Conservation (phyloP, 495 filamentous ascomycete genomes). For the Patellaria atrata region DNA sequence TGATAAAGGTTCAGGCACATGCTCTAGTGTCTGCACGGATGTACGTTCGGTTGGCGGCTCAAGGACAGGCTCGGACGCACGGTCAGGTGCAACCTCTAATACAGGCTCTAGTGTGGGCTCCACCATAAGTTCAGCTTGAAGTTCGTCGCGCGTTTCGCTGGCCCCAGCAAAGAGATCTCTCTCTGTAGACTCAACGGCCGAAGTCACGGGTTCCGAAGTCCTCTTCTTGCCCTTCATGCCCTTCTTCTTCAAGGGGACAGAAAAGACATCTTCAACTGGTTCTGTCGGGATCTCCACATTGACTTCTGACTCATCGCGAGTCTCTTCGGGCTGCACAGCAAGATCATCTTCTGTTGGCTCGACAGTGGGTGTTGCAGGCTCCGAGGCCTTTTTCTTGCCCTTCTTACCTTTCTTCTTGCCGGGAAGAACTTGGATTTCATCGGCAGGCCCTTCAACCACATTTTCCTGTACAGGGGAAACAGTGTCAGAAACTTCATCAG, state of each 20-base stretch:
- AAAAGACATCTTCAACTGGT: not conserved
- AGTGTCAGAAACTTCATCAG: not conserved
- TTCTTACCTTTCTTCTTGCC: conserved; percentile 16
- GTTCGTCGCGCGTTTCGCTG: too few relatives aligned
- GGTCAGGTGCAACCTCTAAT: too few relatives aligned
- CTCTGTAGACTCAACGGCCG: not conserved
- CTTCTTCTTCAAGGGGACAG: conserved; percentile 10
- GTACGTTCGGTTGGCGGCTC: too few relatives aligned
- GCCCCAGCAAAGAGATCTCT: too few relatives aligned
- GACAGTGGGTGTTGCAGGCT: too few relatives aligned
- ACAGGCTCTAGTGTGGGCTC: too few relatives aligned
- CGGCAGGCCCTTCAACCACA: not conserved
- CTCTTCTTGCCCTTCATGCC: conserved; percentile 14
- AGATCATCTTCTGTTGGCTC: not conserved
- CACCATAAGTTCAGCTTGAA: too few relatives aligned
- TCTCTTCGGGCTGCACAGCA: not conserved
- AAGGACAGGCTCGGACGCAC: too few relatives aligned
- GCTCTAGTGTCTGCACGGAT: too few relatives aligned
- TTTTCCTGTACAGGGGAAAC: not conserved
- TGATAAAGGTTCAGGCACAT: too few relatives aligned
- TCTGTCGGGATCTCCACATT: conserved; percentile 1
- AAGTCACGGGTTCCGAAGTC: too few relatives aligned
- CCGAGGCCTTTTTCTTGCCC: too few relatives aligned
- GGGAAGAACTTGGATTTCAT: not conserved
- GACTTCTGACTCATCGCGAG: not conserved